A percentile compares a stretch with the other conserved stretches of the same genome.
Evolutionary conservation across 169 alveolate genomes (phyloP).

Genomic region (Cryptosporidium felis): DNA sequence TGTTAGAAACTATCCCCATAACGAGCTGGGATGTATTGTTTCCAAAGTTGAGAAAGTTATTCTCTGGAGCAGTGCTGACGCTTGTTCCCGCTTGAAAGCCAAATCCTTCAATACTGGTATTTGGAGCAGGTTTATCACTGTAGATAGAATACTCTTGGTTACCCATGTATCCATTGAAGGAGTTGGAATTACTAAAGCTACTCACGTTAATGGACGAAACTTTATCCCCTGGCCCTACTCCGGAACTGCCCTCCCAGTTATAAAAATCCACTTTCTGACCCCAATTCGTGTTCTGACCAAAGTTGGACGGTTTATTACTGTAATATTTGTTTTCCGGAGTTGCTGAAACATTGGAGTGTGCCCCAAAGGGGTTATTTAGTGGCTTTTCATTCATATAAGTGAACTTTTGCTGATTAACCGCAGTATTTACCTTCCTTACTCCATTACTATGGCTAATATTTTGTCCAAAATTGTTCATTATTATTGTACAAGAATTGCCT

Average conservation of each 20-base stretch:
- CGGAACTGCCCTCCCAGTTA: background rate
- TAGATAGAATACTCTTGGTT: background rate
- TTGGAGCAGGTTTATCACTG: conserved; percentile 3
- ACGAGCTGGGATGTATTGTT: conserved; percentile 56
- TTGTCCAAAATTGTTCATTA: too few species aligned
- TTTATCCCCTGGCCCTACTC: too few species aligned
- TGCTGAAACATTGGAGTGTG: conserved; percentile 1
- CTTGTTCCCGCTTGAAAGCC: background rate
- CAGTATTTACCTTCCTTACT: background rate
- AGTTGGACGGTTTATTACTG: background rate
- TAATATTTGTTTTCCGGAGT: background rate
- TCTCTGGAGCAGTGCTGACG: background rate
- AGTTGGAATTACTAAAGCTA: too few species aligned
- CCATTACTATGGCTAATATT: background rate
- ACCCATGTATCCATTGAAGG: background rate
- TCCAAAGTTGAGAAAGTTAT: background rate
- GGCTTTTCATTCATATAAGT: conserved; percentile 4
- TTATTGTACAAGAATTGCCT: too few species aligned
- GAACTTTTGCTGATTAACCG: background rate
- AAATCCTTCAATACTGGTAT: background rate
- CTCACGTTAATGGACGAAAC: too few species aligned
- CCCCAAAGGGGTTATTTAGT: conserved; percentile 24
- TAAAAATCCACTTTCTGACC: conserved; percentile 8
- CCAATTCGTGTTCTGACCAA: background rate
- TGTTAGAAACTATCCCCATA: conserved; percentile 59